Base-by-base conservation (phyloP, 2,329 filamentous ascomycete species). In the Fusarium acutatum region DNA sequence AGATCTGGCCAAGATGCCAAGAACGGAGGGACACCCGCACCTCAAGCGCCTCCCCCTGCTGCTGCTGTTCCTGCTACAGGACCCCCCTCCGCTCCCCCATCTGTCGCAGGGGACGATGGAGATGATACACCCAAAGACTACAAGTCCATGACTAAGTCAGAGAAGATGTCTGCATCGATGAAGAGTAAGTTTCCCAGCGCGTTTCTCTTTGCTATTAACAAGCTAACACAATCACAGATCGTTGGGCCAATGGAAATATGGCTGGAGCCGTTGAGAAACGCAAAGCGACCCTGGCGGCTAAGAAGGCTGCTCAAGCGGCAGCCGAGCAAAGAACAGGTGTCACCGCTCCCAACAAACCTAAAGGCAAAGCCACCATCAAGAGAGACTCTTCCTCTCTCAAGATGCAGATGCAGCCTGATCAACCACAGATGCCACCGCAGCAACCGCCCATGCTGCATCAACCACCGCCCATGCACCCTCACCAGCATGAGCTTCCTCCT, bases 151-250 rank as follows among this genome's bases (percentile, higher is more conserved):
- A 90, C 88, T 53, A 91, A 91, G 82, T 89, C 88, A 35, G 88
- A 91, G 81, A 91, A 91, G 84, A 90, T 91, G 88, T 89, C 87
- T n/a, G 86, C 85, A 24, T 90, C 88, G 6, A 91, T 91, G 89
- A 89, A 89, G 83, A 88, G 89, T 90, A 83, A 82, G 86, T 80
- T 44, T 52, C 17, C 53, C 7, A 9, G 1, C 26, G 14, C 4
- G 7, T 9, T 53, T 20, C 28, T 26, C 11, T 50, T 18, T 18
- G 44, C 30, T 67, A 43, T 68, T 69, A 65, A 64, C 54, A 24
- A 50, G 67, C 81, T 82, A 79, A 80, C 77, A 52, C 43, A 22
- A 20, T 41, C 54, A 47, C 49, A 89, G 88, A 86, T 69, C 87
- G 89, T 65, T 91, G 89, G 89, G 86, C 87, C 52, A 89, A 88